Evolutionary conservation across 2,329 filamentous ascomycete species (phyloP).

Genomic region (Neofusicoccum ribis): DNA sequence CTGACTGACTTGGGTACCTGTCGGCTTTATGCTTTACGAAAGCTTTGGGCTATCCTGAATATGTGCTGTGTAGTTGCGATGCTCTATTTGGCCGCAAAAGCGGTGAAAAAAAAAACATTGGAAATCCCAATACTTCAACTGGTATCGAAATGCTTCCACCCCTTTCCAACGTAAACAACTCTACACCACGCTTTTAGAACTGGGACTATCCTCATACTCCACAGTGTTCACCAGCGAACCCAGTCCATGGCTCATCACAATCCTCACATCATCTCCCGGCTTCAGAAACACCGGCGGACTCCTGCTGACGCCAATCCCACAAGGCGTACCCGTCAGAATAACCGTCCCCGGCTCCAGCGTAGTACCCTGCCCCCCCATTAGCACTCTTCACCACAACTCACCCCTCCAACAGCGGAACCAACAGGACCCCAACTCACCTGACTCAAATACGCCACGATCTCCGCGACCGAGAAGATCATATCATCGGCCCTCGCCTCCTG

Average conservation of each 20-base stretch:
- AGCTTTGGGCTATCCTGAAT: no score
- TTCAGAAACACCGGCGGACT: background rate
- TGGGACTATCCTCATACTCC: slow-evolving; percentile 21
- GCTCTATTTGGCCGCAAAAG: no score
- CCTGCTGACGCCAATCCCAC: background rate
- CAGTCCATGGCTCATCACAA: slow-evolving; percentile 23
- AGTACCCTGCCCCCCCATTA: slow-evolving; percentile 42
- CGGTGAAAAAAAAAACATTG: no score
- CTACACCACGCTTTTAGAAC: no score
- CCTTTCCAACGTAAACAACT: no score
- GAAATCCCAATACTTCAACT: no score
- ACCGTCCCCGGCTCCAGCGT: slow-evolving; percentile 65
- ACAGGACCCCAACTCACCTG: slow-evolving; percentile 36
- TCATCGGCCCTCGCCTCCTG: slow-evolving; percentile 51
- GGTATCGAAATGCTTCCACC: no score
- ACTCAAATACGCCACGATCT: slow-evolving; percentile 61
- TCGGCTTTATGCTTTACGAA: no score
- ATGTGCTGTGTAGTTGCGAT: no score
- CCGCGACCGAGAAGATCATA: slow-evolving; percentile 63
- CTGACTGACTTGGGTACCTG: no score
- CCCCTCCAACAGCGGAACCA: no score
- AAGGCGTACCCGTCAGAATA: slow-evolving; percentile 64
- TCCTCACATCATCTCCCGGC: background rate
- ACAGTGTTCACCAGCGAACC: slow-evolving; percentile 26
- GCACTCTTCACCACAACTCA: background rate